Percentiles rank a stretch among this genome's conserved stretches.
These are phyloP conservation scores for Claviceps quebecensis DNA, from an alignment of 2,329 filamentous ascomycete genomes.

Conservation along the genomic window DNA sequence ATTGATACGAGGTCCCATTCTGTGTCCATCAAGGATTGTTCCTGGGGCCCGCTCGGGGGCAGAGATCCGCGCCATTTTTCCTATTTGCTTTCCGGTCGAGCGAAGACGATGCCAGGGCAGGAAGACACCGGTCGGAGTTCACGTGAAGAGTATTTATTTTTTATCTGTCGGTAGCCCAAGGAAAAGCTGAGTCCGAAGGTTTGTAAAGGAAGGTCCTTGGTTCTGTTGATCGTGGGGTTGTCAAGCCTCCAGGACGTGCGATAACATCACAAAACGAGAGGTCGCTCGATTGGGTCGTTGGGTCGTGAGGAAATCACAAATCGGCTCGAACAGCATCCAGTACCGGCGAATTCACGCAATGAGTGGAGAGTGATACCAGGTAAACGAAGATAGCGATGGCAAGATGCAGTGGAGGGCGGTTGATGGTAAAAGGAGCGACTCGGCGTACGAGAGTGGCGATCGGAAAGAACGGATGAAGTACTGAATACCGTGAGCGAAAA, in stretches of 20 bases:
- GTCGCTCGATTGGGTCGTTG: background rate
- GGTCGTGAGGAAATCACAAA: background rate
- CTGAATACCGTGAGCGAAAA: conserved; percentile 11
- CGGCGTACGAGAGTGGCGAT: background rate
- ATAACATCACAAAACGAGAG: background rate
- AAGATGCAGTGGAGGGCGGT: background rate
- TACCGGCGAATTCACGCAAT: background rate
- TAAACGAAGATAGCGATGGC: background rate
- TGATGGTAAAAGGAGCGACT: conserved; percentile 2
- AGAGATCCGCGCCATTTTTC: conserved; percentile 3
- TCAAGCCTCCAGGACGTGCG: background rate
- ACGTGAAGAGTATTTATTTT: background rate
- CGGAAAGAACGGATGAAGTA: conserved; percentile 24
- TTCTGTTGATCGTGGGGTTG: background rate
- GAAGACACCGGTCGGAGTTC: background rate
- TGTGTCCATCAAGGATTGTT: conserved; percentile 9
- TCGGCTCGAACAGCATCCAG: background rate
- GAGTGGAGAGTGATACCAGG: background rate
- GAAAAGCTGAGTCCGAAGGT: conserved; percentile 1
- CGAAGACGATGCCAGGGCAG: background rate
- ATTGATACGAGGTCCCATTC: conserved; percentile 16
- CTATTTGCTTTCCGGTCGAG: conserved; percentile 5
- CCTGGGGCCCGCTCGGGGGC: conserved; percentile 3
- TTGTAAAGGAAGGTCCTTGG: background rate
- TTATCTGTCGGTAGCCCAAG: conserved; percentile 1